Percentiles rank a stretch among this genome's conserved stretches.
These are phyloP conservation scores for Xylaria telfairii DNA, from an alignment of 495 filamentous ascomycete species.

Conservation along the genomic window DNA sequence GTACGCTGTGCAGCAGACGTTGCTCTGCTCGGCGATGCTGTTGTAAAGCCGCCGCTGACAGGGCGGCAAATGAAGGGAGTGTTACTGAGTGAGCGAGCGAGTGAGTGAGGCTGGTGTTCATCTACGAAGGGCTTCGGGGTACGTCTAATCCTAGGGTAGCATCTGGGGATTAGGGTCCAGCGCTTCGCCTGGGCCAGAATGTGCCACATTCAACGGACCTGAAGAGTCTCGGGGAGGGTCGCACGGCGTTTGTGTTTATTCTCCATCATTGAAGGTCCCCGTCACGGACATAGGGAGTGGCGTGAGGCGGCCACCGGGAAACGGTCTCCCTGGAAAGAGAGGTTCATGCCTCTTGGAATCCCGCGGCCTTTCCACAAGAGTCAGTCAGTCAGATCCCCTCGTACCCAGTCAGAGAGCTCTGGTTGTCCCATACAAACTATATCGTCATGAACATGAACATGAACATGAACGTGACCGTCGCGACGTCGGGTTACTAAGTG, in stretches of 20 bases:
- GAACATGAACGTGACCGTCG: background rate
- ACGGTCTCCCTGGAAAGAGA: background rate
- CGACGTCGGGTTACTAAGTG: background rate
- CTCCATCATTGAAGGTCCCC: background rate
- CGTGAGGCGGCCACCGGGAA: constrained; percentile 12
- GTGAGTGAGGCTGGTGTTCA: constrained; percentile 11
- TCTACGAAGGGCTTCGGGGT: constrained; percentile 9
- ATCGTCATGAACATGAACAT: background rate
- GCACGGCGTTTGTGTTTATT: constrained; percentile 24
- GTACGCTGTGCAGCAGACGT: constrained; percentile 12
- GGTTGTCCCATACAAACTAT: background rate
- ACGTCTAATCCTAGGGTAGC: constrained; percentile 23
- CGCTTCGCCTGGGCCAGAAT: constrained; percentile 5
- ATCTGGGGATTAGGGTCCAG: constrained; percentile 31
- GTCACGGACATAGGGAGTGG: background rate
- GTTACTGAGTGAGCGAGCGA: constrained; percentile 3
- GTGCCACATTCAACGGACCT: constrained; percentile 12
- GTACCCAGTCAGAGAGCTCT: background rate
- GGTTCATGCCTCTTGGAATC: background rate
- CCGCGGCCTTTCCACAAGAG: background rate
- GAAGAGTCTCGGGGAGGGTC: constrained; percentile 12
- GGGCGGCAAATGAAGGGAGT: constrained; percentile 12
- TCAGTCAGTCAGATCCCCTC: background rate
- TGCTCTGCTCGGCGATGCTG: constrained; percentile 1
- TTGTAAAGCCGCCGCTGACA: constrained; percentile 16